phyloP scores from a whole-genome alignment of 805 yeast genomes.

The Saccharomycopsis guyanensis region DNA sequence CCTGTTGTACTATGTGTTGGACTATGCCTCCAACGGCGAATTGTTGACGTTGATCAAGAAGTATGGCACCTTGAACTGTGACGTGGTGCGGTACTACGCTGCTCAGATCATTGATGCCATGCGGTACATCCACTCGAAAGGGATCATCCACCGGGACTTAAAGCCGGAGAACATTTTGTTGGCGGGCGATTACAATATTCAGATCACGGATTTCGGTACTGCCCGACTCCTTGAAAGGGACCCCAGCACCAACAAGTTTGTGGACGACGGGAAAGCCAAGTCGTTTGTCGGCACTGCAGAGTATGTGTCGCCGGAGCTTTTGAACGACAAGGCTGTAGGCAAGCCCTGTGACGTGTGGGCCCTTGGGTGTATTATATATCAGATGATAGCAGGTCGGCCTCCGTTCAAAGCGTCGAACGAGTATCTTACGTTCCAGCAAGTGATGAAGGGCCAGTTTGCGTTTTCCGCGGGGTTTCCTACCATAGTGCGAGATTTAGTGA shows the following conservation, averaged over 20 bases:
- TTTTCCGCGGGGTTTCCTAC: constrained; percentile 81
- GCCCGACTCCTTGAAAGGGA: constrained; percentile 59
- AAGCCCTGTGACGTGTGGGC: constrained; percentile 97
- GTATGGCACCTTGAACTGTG: constrained; percentile 65
- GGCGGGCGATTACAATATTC: constrained; percentile 51
- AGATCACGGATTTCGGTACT: constrained; percentile 80
- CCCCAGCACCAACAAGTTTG: constrained; percentile 37
- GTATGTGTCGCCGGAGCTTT: constrained; percentile 73
- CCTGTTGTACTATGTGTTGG: constrained; percentile 66
- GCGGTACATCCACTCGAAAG: constrained; percentile 62
- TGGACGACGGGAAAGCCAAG: constrained; percentile 60
- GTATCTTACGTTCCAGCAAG: constrained; percentile 73
- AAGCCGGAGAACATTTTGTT: constrained; percentile 77
- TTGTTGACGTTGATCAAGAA: constrained; percentile 58
- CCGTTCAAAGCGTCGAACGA: constrained; percentile 83
- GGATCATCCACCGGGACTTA: constrained; percentile 74
- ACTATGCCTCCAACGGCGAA: constrained; percentile 78
- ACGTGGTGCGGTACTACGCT: constrained; percentile 56
- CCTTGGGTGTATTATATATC: constrained; percentile 92
- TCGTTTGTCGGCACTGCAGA: constrained; percentile 86
- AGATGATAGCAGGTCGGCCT: constrained; percentile 89
- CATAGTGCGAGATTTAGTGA: constrained; percentile 63
- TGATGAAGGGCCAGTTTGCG: constrained; percentile 72
- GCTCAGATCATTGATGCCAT: constrained; percentile 73
- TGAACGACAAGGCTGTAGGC: constrained; percentile 75